phyloP scores from a whole-genome alignment of 495 filamentous ascomycete genomes.

The Cercophora samala region DNA sequence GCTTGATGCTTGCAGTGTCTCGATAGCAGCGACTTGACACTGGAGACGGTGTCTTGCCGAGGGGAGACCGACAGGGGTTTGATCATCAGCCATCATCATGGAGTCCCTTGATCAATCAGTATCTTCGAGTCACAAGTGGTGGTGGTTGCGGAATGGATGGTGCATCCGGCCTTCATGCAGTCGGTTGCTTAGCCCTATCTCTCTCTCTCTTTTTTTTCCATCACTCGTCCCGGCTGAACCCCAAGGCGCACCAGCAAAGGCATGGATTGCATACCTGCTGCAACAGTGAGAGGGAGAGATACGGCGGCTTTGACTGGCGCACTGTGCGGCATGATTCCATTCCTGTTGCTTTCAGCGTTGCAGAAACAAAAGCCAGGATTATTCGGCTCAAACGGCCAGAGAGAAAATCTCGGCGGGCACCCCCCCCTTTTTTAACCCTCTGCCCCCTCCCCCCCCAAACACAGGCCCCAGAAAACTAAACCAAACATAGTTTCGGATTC shows the following conservation, averaged over 20 bases:
- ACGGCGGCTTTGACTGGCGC: slow-evolving; percentile 2
- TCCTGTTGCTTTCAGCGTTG: slow-evolving; percentile 5
- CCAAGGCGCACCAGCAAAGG: background rate
- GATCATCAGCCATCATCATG: background rate
- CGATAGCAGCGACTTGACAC: background rate
- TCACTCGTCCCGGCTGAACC: background rate
- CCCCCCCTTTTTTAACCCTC: background rate
- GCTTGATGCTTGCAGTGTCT: no score
- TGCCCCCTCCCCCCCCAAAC: background rate
- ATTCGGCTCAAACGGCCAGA: slow-evolving; percentile 9
- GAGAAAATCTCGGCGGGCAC: background rate
- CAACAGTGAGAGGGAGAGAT: no score
- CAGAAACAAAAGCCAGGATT: slow-evolving; percentile 14
- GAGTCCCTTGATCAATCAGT: background rate
- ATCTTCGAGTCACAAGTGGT: background rate
- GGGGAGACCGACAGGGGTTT: slow-evolving; percentile 5
- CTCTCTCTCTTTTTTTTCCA: background rate
- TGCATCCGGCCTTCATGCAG: background rate
- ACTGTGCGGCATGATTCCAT: slow-evolving; percentile 22
- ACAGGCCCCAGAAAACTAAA: slow-evolving; percentile 5
- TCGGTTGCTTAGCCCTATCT: background rate
- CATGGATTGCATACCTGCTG: no score
- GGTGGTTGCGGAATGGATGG: background rate
- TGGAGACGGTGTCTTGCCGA: slow-evolving; percentile 7
- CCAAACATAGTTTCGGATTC: slow-evolving; percentile 18